Evolutionary conservation across 768 basidiomycete species (phyloP).

Genomic region (Tulasnella sp.): DNA sequence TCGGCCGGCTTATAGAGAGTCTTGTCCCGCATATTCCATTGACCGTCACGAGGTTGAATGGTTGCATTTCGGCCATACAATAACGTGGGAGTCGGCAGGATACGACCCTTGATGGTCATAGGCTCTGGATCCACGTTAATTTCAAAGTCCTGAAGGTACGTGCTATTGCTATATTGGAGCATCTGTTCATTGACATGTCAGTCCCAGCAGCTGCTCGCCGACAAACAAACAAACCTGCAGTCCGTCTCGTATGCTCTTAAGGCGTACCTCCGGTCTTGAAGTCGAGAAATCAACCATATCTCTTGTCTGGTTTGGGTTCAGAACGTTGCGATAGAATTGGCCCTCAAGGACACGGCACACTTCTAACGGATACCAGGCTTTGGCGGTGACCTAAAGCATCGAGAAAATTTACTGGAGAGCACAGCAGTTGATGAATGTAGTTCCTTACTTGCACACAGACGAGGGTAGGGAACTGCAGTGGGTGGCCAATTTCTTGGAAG

Average conservation of each 20-base stretch:
- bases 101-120: constrained; percentile 55
- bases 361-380: constrained; percentile 63
- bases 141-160: constrained; percentile 70
- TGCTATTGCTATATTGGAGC: constrained; percentile 61
- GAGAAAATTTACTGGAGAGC: no score
- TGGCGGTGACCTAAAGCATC: not conserved
- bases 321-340: constrained; percentile 69
- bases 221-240: constrained; percentile 43
- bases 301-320: constrained; percentile 41
- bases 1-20: constrained; percentile 55
- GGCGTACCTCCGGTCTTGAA: constrained; percentile 54
- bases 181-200: constrained; percentile 18
- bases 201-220: no score
- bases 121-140: constrained; percentile 57
- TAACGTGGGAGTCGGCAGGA: constrained; percentile 38
- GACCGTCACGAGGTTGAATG: constrained; percentile 57
- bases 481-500: not conserved
- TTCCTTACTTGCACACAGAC: no score
- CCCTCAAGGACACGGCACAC: constrained; percentile 57
- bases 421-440: no score
- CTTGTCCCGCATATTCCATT: constrained; percentile 67
- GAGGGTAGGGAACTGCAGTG: no score
- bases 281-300: constrained; percentile 64
- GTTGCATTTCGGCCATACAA: constrained; percentile 50
- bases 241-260: constrained; percentile 52